phyloP scores from a whole-genome alignment of 495 filamentous ascomycete species.

The Aspergillus sclerotioniger region DNA sequence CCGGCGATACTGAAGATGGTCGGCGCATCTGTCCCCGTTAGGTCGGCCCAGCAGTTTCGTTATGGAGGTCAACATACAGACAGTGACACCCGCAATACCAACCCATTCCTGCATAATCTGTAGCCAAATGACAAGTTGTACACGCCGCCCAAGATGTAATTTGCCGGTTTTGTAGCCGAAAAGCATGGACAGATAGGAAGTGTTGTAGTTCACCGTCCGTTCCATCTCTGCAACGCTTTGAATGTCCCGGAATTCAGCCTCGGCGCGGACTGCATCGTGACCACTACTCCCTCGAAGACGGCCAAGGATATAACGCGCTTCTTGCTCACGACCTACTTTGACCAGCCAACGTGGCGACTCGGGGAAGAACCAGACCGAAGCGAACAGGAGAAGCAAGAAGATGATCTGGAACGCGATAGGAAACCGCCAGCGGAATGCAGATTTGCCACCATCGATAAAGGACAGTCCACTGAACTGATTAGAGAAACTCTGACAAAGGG shows the following conservation, averaged over 20 bases:
- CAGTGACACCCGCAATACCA: constrained; percentile 69
- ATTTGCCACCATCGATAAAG: constrained; percentile 53
- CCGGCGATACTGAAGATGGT: constrained; percentile 69
- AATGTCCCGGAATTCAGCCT: constrained; percentile 65
- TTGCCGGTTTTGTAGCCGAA: constrained; percentile 62
- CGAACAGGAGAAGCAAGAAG: constrained; percentile 51
- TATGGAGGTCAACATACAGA: constrained; percentile 46
- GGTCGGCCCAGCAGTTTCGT: background rate
- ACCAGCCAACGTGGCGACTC: constrained; percentile 66
- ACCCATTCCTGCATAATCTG: constrained; percentile 75
- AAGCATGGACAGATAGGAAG: constrained; percentile 62
- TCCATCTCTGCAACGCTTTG: constrained; percentile 56
- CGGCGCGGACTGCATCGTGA: constrained; percentile 52
- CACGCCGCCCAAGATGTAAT: constrained; percentile 62
- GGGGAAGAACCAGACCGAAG: constrained; percentile 59
- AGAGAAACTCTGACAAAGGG: background rate
- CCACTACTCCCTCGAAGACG: constrained; percentile 58
- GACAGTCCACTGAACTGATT: constrained; percentile 49
- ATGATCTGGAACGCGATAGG: constrained; percentile 72
- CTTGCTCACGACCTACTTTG: constrained; percentile 60
- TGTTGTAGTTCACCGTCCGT: constrained; percentile 46
- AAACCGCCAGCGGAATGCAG: constrained; percentile 63
- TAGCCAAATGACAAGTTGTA: constrained; percentile 69
- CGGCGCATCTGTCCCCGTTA: constrained; percentile 43
- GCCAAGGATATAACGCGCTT: constrained; percentile 60